A percentile compares a stretch with the other conserved stretches of the same genome.
Evolutionary conservation across 192 early-diverging fungal species (phyloP).

Genomic region (Glomus cerebriforme): DNA sequence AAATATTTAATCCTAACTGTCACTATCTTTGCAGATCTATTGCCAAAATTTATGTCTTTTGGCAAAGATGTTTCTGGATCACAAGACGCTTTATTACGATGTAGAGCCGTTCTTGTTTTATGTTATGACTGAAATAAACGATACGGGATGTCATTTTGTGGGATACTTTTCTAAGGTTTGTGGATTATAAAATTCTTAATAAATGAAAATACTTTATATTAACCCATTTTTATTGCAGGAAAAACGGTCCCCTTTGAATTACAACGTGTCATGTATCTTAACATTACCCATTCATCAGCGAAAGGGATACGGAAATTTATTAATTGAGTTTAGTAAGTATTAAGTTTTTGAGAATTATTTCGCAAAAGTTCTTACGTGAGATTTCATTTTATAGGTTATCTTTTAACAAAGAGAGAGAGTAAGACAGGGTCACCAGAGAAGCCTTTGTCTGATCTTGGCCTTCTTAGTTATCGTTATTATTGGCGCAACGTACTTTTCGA

Average conservation of each 20-base stretch:
- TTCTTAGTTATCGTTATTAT: constrained; percentile 85
- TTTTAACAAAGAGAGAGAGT: constrained; percentile 75
- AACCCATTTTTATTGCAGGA: constrained; percentile 52
- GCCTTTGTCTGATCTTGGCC: constrained; percentile 87
- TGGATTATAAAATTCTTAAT: neutral
- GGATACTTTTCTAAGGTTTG: constrained; percentile 93
- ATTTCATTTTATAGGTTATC: constrained; percentile 58
- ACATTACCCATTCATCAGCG: constrained; percentile 85
- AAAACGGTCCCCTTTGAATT: constrained; percentile 78
- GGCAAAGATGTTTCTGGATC: constrained; percentile 96
- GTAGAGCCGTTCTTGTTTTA: constrained; percentile 98
- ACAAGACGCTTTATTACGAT: constrained; percentile 97
- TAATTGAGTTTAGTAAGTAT: constrained; percentile 88
- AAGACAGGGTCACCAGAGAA: constrained; percentile 87
- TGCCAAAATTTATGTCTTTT: constrained; percentile 97
- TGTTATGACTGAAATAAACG: constrained; percentile 83
- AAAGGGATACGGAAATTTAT: constrained; percentile 87
- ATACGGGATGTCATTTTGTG: constrained; percentile 82
- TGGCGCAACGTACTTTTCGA: constrained; percentile 80
- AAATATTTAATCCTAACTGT: neutral
- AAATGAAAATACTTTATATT: neutral
- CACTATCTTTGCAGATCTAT: constrained; percentile 63
- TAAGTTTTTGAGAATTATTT: neutral
- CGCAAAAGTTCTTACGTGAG: neutral
- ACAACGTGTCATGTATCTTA: constrained; percentile 95